Conservation (phyloP, 2,329 filamentous ascomycete species). For the Aspergillus aculeatus region DNA sequence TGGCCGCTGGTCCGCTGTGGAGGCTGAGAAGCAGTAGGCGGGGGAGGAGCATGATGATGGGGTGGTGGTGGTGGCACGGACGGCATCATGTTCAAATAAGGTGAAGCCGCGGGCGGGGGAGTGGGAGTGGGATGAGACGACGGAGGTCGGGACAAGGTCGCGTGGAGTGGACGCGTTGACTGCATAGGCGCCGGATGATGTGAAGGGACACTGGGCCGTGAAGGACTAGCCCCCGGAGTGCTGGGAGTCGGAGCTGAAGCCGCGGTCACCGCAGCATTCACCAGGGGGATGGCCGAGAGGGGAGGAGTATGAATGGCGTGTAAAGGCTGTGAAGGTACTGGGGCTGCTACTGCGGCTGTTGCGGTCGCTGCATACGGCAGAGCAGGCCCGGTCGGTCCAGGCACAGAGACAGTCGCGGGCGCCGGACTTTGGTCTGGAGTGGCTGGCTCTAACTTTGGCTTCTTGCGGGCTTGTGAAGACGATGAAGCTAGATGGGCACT, state of each 20-base stretch:
- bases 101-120: conserved; percentile 23
- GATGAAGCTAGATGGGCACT: conserved; percentile 12
- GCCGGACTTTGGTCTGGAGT: conserved; percentile 11
- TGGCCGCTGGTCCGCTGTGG: conserved; percentile 67
- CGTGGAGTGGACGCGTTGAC: conserved; percentile 17
- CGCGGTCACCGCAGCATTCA: conserved; percentile 4
- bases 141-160: conserved; percentile 24
- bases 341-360: conserved; percentile 10
- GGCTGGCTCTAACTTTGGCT: conserved; percentile 41
- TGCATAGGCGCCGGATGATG: conserved; percentile 21
- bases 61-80: conserved; percentile 29
- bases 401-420: conserved; percentile 9
- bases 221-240: conserved; percentile 14
- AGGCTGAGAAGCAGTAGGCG: conserved; percentile 43
- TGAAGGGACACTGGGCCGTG: neutral
- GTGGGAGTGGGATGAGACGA: conserved; percentile 28
- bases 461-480: conserved; percentile 46
- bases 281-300: conserved; percentile 2
- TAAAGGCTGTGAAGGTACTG: conserved; percentile 10
- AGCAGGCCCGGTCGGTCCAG: conserved; percentile 10
- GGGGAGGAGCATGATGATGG: conserved; percentile 14
- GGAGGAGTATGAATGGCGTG: conserved; percentile 10
- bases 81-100: conserved; percentile 23
- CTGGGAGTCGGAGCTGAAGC: conserved; percentile 16
- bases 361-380: conserved; percentile 1